Evolutionary conservation across 176 grass and related monocot species (phyloP), one percentile per base, ranked within the genome.

Genomic region (Triticum timopheevii): DNA sequence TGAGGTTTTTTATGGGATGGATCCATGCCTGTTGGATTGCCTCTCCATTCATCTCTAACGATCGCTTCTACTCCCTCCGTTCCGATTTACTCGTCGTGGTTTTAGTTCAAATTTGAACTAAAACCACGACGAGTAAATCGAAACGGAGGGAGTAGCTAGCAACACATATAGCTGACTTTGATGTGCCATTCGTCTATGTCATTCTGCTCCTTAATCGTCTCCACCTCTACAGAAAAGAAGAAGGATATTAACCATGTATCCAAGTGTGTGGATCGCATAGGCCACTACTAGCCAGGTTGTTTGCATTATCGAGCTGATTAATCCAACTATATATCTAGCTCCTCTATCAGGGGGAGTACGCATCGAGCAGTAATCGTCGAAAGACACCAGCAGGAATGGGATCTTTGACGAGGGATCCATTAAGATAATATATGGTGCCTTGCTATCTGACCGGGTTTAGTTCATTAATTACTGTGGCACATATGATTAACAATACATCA

Each of bases 401-500:
- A 58, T 58, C 0, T 58, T 22, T 20, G 2, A 58, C 7, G 19
- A 58, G 17, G 54, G 7, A 58, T 58, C 22, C 4, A 8, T 58
- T 0, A 2, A 20, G 2, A 52, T 58, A 58, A 58, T 19, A 2
- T 58, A 58, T 22, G 54, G 54, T 22, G 17, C 54, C 54, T 58
- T 58, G 54, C 54, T 3, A 58, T 22, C 19, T 8, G 54, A 22
- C 6, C 17, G 54, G 19, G 54, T 10, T 62, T 62, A 58, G 19
- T 58, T 20, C 59, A 62, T 23, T 62, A 23, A 62, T 62, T 23
- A 62, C 20, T 23, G 0, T 3, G 0, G 1, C 8, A 2, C 59
- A 62, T 24, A 62, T 62, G 59, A 62, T 62, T 62, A 62, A 76
- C 15, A 76, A 76, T 25, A 54, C 73, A 76, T 54, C 73, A 76